These are phyloP conservation scores for Acephala macrosclerotiorum DNA, from an alignment of 2,329 filamentous ascomycete genomes.

Conservation along the genomic window DNA sequence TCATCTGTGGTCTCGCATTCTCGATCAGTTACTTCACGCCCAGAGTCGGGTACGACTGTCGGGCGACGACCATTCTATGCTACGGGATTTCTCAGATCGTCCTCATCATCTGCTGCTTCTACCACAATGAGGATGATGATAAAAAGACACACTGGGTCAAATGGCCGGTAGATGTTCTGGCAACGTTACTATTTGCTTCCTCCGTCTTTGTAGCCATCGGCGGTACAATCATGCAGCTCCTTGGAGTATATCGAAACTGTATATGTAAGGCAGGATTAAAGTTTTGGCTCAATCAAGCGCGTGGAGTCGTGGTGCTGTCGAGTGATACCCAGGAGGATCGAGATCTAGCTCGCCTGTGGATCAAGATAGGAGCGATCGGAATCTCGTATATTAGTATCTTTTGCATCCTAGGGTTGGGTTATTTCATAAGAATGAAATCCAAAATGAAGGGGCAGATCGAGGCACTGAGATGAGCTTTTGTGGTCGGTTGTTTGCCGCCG, in stretches of 20 bases:
- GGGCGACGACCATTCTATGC: constrained; percentile 11
- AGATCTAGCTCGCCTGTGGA: constrained; percentile 14
- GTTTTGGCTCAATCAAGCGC: background rate
- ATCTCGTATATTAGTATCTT: constrained; percentile 14
- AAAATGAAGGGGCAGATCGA: constrained; percentile 16
- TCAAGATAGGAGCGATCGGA: constrained; percentile 15
- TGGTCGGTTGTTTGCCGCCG: background rate
- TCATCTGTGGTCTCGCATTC: constrained; percentile 10
- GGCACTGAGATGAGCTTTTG: background rate
- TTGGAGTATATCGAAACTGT: constrained; percentile 21
- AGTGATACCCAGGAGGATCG: constrained; percentile 12
- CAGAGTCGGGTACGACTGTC: constrained; percentile 16
- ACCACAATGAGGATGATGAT: constrained; percentile 5
- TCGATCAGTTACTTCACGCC: constrained; percentile 20
- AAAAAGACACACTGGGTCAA: constrained; percentile 7
- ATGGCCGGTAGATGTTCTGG: constrained; percentile 11
- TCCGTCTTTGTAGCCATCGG: constrained; percentile 18
- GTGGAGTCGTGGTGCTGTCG: constrained; percentile 10
- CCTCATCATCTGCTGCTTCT: constrained; percentile 18
- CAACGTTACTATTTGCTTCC: background rate
- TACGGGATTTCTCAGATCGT: constrained; percentile 13
- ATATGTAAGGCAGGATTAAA: constrained; percentile 20
- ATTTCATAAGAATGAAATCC: constrained; percentile 23
- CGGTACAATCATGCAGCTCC: constrained; percentile 19
- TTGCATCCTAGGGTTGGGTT: constrained; percentile 15